Percentiles rank a stretch among this genome's conserved stretches.
Conservation (phyloP, 2,329 filamentous ascomycete genomes). For the Beauveria varroae region DNA sequence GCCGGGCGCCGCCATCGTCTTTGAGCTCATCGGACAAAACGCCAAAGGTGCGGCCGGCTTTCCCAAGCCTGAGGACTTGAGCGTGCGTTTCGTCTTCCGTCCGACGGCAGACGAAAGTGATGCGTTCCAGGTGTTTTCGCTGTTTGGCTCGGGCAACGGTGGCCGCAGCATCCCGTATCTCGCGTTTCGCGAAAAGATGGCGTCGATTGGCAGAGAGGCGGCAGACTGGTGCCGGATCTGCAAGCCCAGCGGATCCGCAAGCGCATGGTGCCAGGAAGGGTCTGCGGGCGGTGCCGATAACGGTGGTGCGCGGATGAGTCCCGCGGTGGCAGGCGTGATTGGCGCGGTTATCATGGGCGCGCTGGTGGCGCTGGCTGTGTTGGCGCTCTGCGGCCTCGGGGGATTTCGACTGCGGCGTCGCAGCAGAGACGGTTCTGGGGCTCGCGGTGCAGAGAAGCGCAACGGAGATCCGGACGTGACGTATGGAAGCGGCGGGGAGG, state of each 20-base stretch:
- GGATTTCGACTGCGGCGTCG: slow-evolving; percentile 25
- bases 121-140: slow-evolving; percentile 28
- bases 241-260: slow-evolving; percentile 16
- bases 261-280: slow-evolving; percentile 30
- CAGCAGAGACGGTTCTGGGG: slow-evolving; percentile 23
- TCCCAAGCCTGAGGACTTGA: slow-evolving; percentile 32
- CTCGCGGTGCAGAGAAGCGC: slow-evolving; percentile 33
- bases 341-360: slow-evolving; percentile 35
- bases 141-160: slow-evolving; percentile 31
- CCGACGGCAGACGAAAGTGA: slow-evolving; percentile 33
- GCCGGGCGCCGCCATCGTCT: slow-evolving; percentile 67
- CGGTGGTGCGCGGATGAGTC: slow-evolving; percentile 19
- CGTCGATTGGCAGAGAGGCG: slow-evolving; percentile 25
- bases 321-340: slow-evolving; percentile 38
- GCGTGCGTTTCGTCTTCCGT: slow-evolving; percentile 50
- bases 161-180: slow-evolving; percentile 29
- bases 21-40: slow-evolving; percentile 50
- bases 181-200: slow-evolving; percentile 32
- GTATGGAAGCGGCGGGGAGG: slow-evolving; percentile 29
- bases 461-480: slow-evolving; percentile 35
- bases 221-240: slow-evolving; percentile 40
- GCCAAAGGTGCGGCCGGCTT: slow-evolving; percentile 12
- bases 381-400: slow-evolving; percentile 26
- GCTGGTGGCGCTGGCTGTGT: slow-evolving; percentile 25
- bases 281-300: slow-evolving; percentile 3